Percentiles rank a stretch among this genome's conserved stretches.
Conservation (phyloP, 1,284 basidiomycete genomes). For the Fomitopsis betulina region DNA sequence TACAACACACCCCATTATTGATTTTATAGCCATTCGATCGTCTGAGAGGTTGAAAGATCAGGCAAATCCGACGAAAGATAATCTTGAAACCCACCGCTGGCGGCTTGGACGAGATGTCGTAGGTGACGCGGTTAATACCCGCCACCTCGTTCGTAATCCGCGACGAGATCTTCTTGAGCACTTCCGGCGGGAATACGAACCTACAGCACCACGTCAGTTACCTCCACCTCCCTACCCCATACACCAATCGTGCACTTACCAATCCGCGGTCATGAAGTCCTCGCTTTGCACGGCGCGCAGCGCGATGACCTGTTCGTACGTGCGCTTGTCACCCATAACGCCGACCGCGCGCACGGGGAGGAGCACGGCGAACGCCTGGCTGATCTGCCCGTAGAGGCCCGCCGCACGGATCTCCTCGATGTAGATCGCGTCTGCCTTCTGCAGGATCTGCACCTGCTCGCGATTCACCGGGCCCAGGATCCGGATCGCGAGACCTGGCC, state of each 20-base stretch:
- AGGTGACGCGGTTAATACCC: slow-evolving; percentile 92
- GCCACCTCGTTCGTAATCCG: slow-evolving; percentile 97
- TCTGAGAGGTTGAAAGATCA: slow-evolving; percentile 11
- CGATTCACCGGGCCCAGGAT: slow-evolving; percentile 94
- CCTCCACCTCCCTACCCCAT: neutral
- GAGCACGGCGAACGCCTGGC: slow-evolving; percentile 96
- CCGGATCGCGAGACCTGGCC: slow-evolving; percentile 97
- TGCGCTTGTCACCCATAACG: slow-evolving; percentile 96
- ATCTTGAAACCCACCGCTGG: slow-evolving; percentile 61
- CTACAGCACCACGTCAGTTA: slow-evolving; percentile 31
- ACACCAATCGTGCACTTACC: slow-evolving; percentile 55
- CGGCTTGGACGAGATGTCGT: slow-evolving; percentile 97
- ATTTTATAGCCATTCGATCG: slow-evolving; percentile 25
- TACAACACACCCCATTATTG: neutral
- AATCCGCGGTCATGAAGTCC: slow-evolving; percentile 98
- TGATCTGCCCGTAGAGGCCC: slow-evolving; percentile 90
- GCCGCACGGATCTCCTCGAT: slow-evolving; percentile 97
- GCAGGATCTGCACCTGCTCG: slow-evolving; percentile 92
- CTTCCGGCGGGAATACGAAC: slow-evolving; percentile 93
- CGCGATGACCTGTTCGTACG: slow-evolving; percentile 95
- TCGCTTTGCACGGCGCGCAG: slow-evolving; percentile 90
- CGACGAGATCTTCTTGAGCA: slow-evolving; percentile 90
- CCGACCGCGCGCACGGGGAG: slow-evolving; percentile 97
- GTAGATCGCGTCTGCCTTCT: slow-evolving; percentile 94
- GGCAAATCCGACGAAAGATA: neutral